phyloP scores from a whole-genome alignment of 176 grass and related monocot genomes.

The Cenchrus americanus region DNA sequence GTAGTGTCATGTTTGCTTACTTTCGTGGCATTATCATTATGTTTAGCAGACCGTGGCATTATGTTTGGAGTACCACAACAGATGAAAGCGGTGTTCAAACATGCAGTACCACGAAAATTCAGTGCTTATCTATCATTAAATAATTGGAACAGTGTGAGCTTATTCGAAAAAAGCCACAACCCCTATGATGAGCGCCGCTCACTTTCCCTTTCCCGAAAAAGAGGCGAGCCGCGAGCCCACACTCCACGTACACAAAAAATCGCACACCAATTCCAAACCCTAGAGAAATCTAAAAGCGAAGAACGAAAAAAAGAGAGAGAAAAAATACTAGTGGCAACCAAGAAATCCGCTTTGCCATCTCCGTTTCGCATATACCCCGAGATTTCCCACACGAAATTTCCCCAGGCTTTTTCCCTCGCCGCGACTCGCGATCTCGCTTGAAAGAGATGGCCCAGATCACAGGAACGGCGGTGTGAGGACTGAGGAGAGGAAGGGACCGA shows the following conservation, averaged over 20 bases:
- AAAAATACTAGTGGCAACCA: background rate
- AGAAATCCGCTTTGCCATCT: conserved; percentile 42
- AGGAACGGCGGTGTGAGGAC: conserved; percentile 11
- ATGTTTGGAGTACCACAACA: background rate
- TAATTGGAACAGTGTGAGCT: too few relatives aligned
- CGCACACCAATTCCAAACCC: conserved; percentile 8
- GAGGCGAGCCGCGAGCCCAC: background rate
- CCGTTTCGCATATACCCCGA: conserved; percentile 22
- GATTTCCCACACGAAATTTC: background rate
- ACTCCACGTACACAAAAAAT: conserved; percentile 15
- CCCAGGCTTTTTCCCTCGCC: background rate
- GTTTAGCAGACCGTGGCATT: too few relatives aligned
- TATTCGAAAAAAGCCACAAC: background rate
- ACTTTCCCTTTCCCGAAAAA: background rate
- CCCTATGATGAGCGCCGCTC: background rate
- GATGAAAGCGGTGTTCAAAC: background rate
- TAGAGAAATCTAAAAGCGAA: background rate
- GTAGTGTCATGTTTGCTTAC: background rate
- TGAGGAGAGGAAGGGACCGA: background rate
- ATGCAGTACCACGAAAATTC: background rate
- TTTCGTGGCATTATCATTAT: background rate
- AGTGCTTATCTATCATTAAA: background rate
- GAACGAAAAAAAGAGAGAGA: background rate
- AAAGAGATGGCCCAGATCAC: conserved; percentile 40
- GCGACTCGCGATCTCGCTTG: conserved; percentile 27